phyloP scores from a whole-genome alignment of 495 filamentous ascomycete genomes.

The Penicillium riverlandense region DNA sequence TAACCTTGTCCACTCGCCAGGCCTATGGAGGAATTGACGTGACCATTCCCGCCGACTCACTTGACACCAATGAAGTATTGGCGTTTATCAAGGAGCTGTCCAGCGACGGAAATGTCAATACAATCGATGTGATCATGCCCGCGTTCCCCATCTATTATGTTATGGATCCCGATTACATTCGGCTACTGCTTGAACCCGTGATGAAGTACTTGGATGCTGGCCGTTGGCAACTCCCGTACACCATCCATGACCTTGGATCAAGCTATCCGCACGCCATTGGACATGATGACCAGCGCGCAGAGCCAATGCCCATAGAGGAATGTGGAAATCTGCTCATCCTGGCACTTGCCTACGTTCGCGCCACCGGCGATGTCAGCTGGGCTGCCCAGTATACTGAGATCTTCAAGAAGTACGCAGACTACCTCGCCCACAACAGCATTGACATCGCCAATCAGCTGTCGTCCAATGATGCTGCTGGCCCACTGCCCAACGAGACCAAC shows the following conservation, averaged over 20 bases:
- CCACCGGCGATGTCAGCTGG: slow-evolving; percentile 35
- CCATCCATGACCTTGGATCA: slow-evolving; percentile 40
- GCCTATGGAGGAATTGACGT: slow-evolving; percentile 44
- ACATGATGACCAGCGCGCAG: slow-evolving; percentile 36
- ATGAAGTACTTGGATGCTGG: slow-evolving; percentile 40
- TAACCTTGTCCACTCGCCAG: slow-evolving; percentile 40
- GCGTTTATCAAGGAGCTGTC: slow-evolving; percentile 49
- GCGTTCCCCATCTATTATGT: slow-evolving; percentile 44
- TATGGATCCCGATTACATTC: slow-evolving; percentile 41
- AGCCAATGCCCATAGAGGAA: slow-evolving; percentile 43
- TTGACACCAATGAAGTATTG: slow-evolving; percentile 33
- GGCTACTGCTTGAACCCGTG: slow-evolving; percentile 42
- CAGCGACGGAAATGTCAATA: slow-evolving; percentile 47
- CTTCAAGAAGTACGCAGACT: slow-evolving; percentile 42
- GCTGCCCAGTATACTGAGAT: slow-evolving; percentile 22
- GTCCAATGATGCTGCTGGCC: slow-evolving; percentile 47
- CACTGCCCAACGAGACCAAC: slow-evolving; percentile 47
- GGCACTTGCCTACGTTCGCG: slow-evolving; percentile 31
- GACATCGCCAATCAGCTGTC: slow-evolving; percentile 44
- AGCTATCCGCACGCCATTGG: slow-evolving; percentile 44
- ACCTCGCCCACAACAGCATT: slow-evolving; percentile 42
- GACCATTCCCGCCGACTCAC: slow-evolving; percentile 34
- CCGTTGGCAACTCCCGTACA: slow-evolving; percentile 34
- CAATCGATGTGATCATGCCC: slow-evolving; percentile 46
- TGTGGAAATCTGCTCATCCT: slow-evolving; percentile 41